These are phyloP conservation scores for Diaporthe sp. DNA, from an alignment of 2,329 filamentous ascomycete species.

Conservation along the genomic window DNA sequence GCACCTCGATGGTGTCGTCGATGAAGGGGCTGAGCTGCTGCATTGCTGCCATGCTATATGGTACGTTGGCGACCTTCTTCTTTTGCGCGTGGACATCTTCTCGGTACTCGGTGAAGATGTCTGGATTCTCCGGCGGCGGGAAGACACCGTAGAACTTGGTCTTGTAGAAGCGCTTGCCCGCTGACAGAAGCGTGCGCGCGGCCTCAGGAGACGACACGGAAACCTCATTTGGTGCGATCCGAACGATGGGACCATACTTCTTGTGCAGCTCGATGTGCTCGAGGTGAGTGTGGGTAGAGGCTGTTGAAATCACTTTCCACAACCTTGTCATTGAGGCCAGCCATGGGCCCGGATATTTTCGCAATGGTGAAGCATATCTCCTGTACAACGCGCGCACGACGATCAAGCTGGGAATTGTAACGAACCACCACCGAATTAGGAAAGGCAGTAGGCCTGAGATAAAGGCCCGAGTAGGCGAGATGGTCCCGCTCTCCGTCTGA, in stretches of 20 bases:
- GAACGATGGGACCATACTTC: constrained; percentile 61
- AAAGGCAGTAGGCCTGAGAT: constrained; percentile 41
- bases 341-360: constrained; percentile 51
- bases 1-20: constrained; percentile 62
- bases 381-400: constrained; percentile 47
- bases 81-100: constrained; percentile 67
- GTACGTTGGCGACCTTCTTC: constrained; percentile 65
- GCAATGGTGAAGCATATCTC: constrained; percentile 51
- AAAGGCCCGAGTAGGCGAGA: constrained; percentile 44
- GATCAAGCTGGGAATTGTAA: constrained; percentile 45
- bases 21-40: constrained; percentile 64
- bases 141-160: constrained; percentile 67
- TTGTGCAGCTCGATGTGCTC: constrained; percentile 59
- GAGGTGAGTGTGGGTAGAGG: constrained; percentile 54
- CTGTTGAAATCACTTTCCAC: constrained; percentile 56
- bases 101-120: constrained; percentile 68
- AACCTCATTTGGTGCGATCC: constrained; percentile 63
- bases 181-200: constrained; percentile 58
- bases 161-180: constrained; percentile 66
- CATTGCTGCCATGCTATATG: constrained; percentile 67
- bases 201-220: constrained; percentile 60
- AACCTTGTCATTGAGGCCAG: constrained; percentile 52
- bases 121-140: constrained; percentile 67
- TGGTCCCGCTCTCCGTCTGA: constrained; percentile 43
- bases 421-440: constrained; percentile 47